Conservation (phyloP, 805 yeast genomes). For the Yamadazyma takamatsuzukensis region DNA sequence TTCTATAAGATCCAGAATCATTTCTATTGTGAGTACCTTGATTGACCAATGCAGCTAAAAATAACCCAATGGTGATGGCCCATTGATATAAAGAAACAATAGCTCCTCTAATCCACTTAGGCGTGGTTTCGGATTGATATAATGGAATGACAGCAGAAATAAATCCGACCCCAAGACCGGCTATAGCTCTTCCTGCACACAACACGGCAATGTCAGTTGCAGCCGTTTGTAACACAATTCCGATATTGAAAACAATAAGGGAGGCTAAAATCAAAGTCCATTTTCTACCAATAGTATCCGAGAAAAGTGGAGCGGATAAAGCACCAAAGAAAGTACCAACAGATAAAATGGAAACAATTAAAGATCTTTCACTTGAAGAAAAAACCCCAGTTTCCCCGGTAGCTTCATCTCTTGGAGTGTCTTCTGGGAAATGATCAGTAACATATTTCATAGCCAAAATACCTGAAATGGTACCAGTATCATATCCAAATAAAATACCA, state of each 20-base stretch:
- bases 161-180: slow-evolving; percentile 43
- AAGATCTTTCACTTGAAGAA: slow-evolving; percentile 19
- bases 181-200: slow-evolving; percentile 40
- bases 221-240: slow-evolving; percentile 36
- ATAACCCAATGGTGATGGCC: slow-evolving; percentile 39
- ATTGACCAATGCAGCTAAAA: slow-evolving; percentile 35
- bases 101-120: slow-evolving; percentile 44
- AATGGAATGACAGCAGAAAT: slow-evolving; percentile 38
- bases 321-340: slow-evolving; percentile 43
- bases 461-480: slow-evolving; percentile 42
- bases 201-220: slow-evolving; percentile 33
- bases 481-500: slow-evolving; percentile 41
- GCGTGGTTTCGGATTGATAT: slow-evolving; percentile 39
- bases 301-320: slow-evolving; percentile 31
- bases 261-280: slow-evolving; percentile 33
- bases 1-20: slow-evolving; percentile 39
- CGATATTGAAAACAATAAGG: slow-evolving; percentile 33
- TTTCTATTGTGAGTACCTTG: slow-evolving; percentile 33
- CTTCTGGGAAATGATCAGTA: slow-evolving; percentile 21
- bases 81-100: slow-evolving; percentile 39
- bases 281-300: slow-evolving; percentile 38
- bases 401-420: slow-evolving; percentile 3
- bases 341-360: slow-evolving; percentile 28
- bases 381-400: slow-evolving; percentile 7
- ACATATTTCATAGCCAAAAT: slow-evolving; percentile 39